Conservation (phyloP, 805 yeast species). For the Blastobotrys parvus region DNA sequence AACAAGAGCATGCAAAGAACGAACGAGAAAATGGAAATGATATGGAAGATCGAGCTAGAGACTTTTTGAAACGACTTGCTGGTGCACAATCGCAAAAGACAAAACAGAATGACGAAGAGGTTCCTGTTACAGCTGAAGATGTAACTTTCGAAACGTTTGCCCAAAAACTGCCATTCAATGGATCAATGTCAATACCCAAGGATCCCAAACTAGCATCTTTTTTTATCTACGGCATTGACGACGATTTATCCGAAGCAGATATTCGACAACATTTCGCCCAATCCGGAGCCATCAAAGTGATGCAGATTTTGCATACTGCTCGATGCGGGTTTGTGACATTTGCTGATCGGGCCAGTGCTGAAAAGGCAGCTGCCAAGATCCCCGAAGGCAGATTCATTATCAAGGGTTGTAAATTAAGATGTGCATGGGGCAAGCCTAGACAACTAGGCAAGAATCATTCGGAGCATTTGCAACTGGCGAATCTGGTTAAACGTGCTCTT, state of each 20-base stretch:
- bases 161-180: slow-evolving; percentile 60
- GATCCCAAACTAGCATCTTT: slow-evolving; percentile 43
- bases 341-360: slow-evolving; percentile 42
- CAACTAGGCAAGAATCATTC: slow-evolving; percentile 18
- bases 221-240: slow-evolving; percentile 68
- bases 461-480: slow-evolving; percentile 18
- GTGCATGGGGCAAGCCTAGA: slow-evolving; percentile 26
- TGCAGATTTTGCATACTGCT: slow-evolving; percentile 49
- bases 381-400: slow-evolving; percentile 20
- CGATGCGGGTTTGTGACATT: slow-evolving; percentile 59
- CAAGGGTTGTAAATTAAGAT: slow-evolving; percentile 22
- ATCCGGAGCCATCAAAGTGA: slow-evolving; percentile 40
- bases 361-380: slow-evolving; percentile 25
- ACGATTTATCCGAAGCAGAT: slow-evolving; percentile 55
- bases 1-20: slow-evolving; percentile 18
- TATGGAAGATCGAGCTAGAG: slow-evolving; percentile 38
- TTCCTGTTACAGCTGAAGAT: slow-evolving; percentile 30
- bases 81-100: slow-evolving; percentile 5
- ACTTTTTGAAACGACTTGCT: slow-evolving; percentile 45
- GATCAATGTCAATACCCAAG: slow-evolving; percentile 40
- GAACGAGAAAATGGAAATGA: slow-evolving; percentile 20
- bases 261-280: slow-evolving; percentile 38
- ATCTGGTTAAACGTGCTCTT: slow-evolving; percentile 17
- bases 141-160: slow-evolving; percentile 41
- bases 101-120: background rate